Conservation (phyloP, 163 green algal species). For the Scenedesmus sp. region DNA sequence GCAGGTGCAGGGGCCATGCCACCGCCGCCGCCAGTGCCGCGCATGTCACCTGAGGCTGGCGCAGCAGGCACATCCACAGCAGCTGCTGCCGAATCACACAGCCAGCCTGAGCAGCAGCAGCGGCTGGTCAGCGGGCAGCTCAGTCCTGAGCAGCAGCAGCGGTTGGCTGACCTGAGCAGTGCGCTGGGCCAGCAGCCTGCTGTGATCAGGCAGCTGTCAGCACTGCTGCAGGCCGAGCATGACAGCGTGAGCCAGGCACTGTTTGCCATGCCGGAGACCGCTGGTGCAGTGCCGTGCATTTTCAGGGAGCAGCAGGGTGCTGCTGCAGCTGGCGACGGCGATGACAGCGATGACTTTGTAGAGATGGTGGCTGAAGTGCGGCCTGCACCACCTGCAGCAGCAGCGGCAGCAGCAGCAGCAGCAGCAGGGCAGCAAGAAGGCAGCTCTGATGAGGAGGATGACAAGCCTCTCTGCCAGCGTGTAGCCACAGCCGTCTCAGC, state of each 20-base stretch:
- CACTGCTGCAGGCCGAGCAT: neutral
- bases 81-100: neutral
- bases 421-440: neutral
- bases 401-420: neutral
- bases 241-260: neutral
- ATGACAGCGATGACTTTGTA: neutral
- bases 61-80: constrained; percentile 3
- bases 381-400: neutral
- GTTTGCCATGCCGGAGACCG: constrained; percentile 4
- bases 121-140: neutral
- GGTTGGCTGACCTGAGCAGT: neutral
- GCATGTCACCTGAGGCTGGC: neutral
- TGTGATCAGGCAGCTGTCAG: constrained; percentile 21
- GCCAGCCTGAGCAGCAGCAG: constrained; percentile 16
- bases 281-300: constrained; percentile 27
- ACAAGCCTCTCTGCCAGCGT: neutral
- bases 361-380: constrained; percentile 33
- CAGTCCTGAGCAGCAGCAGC: constrained; percentile 1
- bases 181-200: neutral
- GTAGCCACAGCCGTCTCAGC: neutral
- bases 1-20: neutral
- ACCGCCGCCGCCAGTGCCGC: neutral
- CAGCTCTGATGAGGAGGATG: neutral
- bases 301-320: constrained; percentile 13
- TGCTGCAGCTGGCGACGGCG: neutral